Percentiles rank a stretch among this genome's conserved stretches.
Evolutionary conservation across 768 basidiomycete species (phyloP).

Genomic region (Myochromella boudieri): DNA sequence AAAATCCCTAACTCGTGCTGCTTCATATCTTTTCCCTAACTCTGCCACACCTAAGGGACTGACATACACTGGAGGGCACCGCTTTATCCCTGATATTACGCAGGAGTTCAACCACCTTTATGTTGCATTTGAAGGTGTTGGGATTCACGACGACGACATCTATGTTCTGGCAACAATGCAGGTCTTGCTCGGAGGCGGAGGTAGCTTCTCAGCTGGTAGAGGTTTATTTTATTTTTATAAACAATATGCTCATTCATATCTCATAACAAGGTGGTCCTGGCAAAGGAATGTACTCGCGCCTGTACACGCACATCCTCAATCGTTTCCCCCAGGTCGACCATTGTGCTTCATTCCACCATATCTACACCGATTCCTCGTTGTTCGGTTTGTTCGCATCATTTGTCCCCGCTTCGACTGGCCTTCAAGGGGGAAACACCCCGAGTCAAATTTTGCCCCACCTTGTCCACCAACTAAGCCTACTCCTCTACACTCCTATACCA

Average conservation of each 20-base stretch:
- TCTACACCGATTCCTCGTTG: conserved; percentile 90
- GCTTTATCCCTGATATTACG: conserved; percentile 57
- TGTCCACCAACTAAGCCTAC: conserved; percentile 80
- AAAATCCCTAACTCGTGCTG: conserved; percentile 75
- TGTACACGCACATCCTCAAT: conserved; percentile 96
- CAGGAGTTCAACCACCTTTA: conserved; percentile 92
- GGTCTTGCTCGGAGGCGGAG: conserved; percentile 92
- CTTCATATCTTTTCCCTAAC: conserved; percentile 69
- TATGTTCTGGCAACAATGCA: conserved; percentile 94
- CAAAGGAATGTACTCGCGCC: conserved; percentile 98
- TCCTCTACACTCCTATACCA: conserved; percentile 71
- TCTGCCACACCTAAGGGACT: conserved; percentile 38
- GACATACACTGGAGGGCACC: conserved; percentile 84
- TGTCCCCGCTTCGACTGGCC: conserved; percentile 58
- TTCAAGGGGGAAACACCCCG: conserved; percentile 61
- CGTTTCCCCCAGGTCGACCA: conserved; percentile 92
- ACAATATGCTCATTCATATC: conserved; percentile 5
- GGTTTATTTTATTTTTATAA: neutral
- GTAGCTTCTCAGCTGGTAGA: conserved; percentile 90
- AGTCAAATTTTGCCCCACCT: conserved; percentile 80
- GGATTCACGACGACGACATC: conserved; percentile 89
- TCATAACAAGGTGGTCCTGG: conserved; percentile 82
- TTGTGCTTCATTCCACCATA: conserved; percentile 96
- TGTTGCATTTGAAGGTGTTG: conserved; percentile 87
- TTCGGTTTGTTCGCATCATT: conserved; percentile 92